Evolutionary conservation across 331 rosid genomes (phyloP).

Genomic region (Phaseolus coccineus): DNA sequence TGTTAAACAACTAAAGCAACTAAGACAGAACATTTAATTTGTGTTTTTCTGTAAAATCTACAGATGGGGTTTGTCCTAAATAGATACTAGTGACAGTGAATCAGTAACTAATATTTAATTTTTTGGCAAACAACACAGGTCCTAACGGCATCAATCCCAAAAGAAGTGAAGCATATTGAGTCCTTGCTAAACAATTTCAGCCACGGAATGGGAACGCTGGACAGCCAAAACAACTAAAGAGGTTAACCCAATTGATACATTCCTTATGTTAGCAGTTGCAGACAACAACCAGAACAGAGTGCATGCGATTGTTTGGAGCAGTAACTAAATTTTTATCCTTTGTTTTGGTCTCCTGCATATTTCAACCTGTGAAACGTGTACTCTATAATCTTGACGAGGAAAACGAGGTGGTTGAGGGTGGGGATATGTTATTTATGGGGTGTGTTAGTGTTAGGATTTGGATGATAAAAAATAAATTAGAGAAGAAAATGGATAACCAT

Average conservation of each 20-base stretch:
- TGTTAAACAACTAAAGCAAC: not conserved
- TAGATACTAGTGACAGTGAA: not conserved
- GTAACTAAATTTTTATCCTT: conserved; percentile 7
- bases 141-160: conserved; percentile 85
- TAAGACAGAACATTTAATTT: not conserved
- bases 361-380: conserved; percentile 12
- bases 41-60: not conserved
- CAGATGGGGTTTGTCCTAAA: not conserved
- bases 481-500: not conserved
- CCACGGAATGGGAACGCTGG: conserved; percentile 51
- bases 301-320: conserved; percentile 11
- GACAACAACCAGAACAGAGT: conserved; percentile 15
- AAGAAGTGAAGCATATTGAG: conserved; percentile 84
- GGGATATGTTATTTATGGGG: not conserved
- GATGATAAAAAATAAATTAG: not conserved
- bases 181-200: conserved; percentile 76
- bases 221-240: conserved; percentile 48
- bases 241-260: conserved; percentile 50
- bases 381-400: conserved; percentile 10
- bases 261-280: not conserved
- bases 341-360: conserved; percentile 24
- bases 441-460: not conserved
- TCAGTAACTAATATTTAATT: conserved; percentile 2
- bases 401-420: not conserved
- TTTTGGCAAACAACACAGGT: conserved; percentile 57